These are phyloP conservation scores for Mesembryanthemum crystallinum DNA, from an alignment of 148 eudicot genomes.

Conservation along the genomic window DNA sequence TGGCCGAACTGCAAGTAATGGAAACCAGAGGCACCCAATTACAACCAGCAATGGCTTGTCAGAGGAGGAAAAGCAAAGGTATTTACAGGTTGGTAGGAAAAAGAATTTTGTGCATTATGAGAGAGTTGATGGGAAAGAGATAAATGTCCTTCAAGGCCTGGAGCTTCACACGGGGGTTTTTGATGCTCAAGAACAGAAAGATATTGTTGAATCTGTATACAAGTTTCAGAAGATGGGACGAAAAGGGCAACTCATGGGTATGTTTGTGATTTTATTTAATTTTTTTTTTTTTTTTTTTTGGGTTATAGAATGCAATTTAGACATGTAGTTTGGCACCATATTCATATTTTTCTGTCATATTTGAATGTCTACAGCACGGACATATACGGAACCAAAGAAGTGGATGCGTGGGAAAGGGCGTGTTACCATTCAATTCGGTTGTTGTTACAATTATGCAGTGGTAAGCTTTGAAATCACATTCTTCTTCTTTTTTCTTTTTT, in stretches of 20 bases:
- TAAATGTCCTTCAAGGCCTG: slow-evolving; percentile 58
- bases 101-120: slow-evolving; percentile 49
- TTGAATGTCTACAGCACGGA: slow-evolving; percentile 36
- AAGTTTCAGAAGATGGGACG: slow-evolving; percentile 51
- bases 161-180: slow-evolving; percentile 59
- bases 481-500: background rate
- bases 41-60: slow-evolving; percentile 18
- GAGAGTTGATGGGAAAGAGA: slow-evolving; percentile 38
- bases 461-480: slow-evolving; percentile 27
- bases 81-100: slow-evolving; percentile 41
- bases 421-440: slow-evolving; percentile 62
- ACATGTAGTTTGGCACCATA: background rate
- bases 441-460: slow-evolving; percentile 66
- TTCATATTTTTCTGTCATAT: background rate
- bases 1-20: slow-evolving; percentile 13
- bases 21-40: slow-evolving; percentile 9
- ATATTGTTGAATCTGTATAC: slow-evolving; percentile 55
- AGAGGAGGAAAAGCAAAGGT: slow-evolving; percentile 32
- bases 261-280: slow-evolving; percentile 7
- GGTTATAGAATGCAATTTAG: background rate
- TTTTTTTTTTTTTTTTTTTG: no score
- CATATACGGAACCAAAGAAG: slow-evolving; percentile 56
- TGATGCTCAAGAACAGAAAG: slow-evolving; percentile 48
- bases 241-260: slow-evolving; percentile 56
- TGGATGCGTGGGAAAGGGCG: slow-evolving; percentile 77